Conservation (phyloP, 352 stramenopile genomes). For the Phytophthora sojae region DNA sequence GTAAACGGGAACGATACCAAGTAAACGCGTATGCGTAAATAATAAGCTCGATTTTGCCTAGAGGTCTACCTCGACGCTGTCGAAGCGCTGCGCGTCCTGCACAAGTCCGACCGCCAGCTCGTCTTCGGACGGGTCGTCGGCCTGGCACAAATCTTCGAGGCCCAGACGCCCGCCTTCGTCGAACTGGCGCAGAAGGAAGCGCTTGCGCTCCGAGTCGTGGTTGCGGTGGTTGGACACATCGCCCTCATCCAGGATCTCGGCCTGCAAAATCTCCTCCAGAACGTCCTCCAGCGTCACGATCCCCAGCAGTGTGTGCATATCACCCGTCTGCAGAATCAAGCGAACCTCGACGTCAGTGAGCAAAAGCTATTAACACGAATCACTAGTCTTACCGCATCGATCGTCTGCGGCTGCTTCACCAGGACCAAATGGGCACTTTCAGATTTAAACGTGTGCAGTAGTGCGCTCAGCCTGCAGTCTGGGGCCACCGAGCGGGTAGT, state of each 20-base stretch:
- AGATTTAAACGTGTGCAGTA: constrained; percentile 95
- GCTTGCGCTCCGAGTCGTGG: constrained; percentile 56
- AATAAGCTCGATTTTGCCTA: not conserved
- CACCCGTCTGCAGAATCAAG: constrained; percentile 60
- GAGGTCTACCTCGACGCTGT: constrained; percentile 3
- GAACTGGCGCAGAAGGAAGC: constrained; percentile 57
- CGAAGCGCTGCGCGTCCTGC: constrained; percentile 9
- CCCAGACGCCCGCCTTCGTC: constrained; percentile 53
- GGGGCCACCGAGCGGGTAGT: constrained; percentile 84
- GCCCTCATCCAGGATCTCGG: constrained; percentile 97
- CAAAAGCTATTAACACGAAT: not conserved
- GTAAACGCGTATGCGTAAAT: not conserved
- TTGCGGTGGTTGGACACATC: constrained; percentile 66
- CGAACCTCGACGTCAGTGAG: not conserved
- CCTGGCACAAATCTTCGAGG: constrained; percentile 49
- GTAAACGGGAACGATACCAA: too few relatives aligned
- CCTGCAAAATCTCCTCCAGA: constrained; percentile 97
- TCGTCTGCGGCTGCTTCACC: constrained; percentile 93
- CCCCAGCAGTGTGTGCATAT: constrained; percentile 94
- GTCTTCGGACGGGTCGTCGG: constrained; percentile 49
- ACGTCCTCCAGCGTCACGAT: constrained; percentile 99
- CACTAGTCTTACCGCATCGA: constrained; percentile 31
- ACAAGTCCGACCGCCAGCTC: constrained; percentile 31
- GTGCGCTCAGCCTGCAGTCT: constrained; percentile 92
- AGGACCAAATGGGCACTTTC: constrained; percentile 95